phyloP scores from a whole-genome alignment of 1,284 basidiomycete species.

The Pyrrhoderma noxium region DNA sequence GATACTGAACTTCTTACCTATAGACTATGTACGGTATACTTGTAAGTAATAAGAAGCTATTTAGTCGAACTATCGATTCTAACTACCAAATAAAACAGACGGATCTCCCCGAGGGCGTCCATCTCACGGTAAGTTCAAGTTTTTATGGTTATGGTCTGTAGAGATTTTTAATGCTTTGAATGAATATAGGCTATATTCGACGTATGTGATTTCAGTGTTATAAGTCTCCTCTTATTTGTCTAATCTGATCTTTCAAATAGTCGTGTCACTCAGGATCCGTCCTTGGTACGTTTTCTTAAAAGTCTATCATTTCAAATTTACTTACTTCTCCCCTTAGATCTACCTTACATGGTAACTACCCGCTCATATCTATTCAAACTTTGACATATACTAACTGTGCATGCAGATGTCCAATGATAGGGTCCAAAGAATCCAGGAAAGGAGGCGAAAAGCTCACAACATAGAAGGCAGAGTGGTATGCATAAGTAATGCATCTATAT shows the following conservation, averaged over 20 bases:
- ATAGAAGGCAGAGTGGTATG: slow-evolving; percentile 7
- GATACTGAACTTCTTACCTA: not conserved
- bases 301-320: slow-evolving; percentile 1
- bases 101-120: slow-evolving; percentile 3
- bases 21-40: slow-evolving; percentile 55
- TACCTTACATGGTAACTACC: slow-evolving; percentile 31
- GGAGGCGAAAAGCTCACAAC: slow-evolving; percentile 1
- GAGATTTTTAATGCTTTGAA: not conserved
- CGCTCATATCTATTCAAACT: not conserved
- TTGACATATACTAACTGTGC: not conserved
- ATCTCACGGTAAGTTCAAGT: slow-evolving; percentile 8
- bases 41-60: slow-evolving; percentile 32
- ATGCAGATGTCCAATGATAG: not conserved
- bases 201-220: slow-evolving; percentile 3
- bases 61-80: too few species aligned
- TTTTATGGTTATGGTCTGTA: not conserved
- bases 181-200: slow-evolving; percentile 2
- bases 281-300: slow-evolving; percentile 27
- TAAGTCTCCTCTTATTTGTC: too few species aligned
- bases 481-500: not conserved
- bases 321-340: slow-evolving; percentile 24
- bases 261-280: slow-evolving; percentile 31
- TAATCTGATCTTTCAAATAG: slow-evolving; percentile 15
- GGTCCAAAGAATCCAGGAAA: not conserved
- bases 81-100: not conserved